phyloP scores from a whole-genome alignment of 208 protist genomes.

The Blastocrithidia nonstop region DNA sequence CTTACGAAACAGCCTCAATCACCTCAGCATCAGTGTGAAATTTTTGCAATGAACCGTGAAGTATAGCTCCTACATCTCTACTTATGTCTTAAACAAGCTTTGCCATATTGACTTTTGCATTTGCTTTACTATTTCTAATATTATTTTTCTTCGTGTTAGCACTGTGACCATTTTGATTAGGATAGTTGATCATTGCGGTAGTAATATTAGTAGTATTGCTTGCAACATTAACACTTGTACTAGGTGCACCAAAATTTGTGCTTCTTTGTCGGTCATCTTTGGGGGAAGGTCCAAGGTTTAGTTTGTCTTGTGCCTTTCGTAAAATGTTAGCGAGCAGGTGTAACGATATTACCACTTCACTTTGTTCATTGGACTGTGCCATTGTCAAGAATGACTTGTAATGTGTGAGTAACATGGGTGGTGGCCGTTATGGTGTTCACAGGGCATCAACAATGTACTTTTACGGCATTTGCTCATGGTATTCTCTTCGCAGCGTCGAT shows the following conservation, averaged over 20 bases:
- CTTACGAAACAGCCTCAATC: conserved; percentile 18
- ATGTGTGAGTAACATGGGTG: conserved; percentile 33
- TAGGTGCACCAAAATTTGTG: neutral
- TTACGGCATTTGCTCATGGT: conserved; percentile 66
- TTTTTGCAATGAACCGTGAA: conserved; percentile 28
- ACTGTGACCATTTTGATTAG: too few species aligned
- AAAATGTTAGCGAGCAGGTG: conserved; percentile 42
- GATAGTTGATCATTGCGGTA: too few species aligned
- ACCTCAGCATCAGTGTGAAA: conserved; percentile 31
- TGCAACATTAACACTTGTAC: neutral
- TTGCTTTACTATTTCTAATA: conserved; percentile 5
- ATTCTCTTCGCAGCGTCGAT: conserved; percentile 44
- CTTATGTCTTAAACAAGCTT: conserved; percentile 20
- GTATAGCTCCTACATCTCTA: conserved; percentile 21
- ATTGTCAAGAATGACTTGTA: conserved; percentile 36
- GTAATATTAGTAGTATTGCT: too few species aligned
- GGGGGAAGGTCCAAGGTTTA: conserved; percentile 36
- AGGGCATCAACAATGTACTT: conserved; percentile 79
- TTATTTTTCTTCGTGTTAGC: conserved; percentile 2
- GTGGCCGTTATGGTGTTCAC: conserved; percentile 41
- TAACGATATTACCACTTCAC: conserved; percentile 41
- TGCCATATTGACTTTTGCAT: conserved; percentile 1
- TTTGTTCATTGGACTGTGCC: conserved; percentile 14
- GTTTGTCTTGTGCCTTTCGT: conserved; percentile 19
- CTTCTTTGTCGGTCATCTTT: conserved; percentile 30